A percentile compares a stretch with the other conserved stretches of the same genome.
Evolutionary conservation across 2,329 filamentous ascomycete species (phyloP).

Genomic region (Aureobasidium sp.): DNA sequence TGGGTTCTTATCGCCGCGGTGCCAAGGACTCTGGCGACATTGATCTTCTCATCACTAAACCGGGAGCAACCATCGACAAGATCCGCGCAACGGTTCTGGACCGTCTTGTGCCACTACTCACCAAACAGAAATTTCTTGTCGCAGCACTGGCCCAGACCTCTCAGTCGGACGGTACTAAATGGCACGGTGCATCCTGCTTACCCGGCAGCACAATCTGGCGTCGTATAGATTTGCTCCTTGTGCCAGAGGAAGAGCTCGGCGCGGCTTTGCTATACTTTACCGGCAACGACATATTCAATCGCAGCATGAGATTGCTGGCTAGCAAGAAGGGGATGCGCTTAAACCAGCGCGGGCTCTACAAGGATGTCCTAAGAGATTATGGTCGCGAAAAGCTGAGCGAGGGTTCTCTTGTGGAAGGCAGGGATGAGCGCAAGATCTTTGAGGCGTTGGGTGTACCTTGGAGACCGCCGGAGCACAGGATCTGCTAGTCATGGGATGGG

Average conservation of each 20-base stretch:
- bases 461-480: slow-evolving; percentile 67
- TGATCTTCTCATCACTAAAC: slow-evolving; percentile 73
- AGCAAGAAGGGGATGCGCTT: slow-evolving; percentile 73
- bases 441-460: slow-evolving; percentile 75
- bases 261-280: slow-evolving; percentile 92
- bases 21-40: slow-evolving; percentile 69
- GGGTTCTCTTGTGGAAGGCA: slow-evolving; percentile 64
- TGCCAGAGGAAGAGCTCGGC: slow-evolving; percentile 70
- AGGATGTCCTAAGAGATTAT: slow-evolving; percentile 55
- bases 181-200: slow-evolving; percentile 77
- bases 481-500: slow-evolving; percentile 46
- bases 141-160: slow-evolving; percentile 53
- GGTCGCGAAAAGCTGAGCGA: slow-evolving; percentile 54
- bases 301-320: slow-evolving; percentile 72
- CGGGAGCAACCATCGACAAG: slow-evolving; percentile 47
- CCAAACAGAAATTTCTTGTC: slow-evolving; percentile 57
- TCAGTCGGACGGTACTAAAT: slow-evolving; percentile 60
- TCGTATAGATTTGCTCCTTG: slow-evolving; percentile 75
- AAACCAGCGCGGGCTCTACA: slow-evolving; percentile 75
- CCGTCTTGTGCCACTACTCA: slow-evolving; percentile 55
- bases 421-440: slow-evolving; percentile 72
- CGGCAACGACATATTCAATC: slow-evolving; percentile 89
- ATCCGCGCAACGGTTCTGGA: slow-evolving; percentile 56
- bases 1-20: slow-evolving; percentile 80
- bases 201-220: slow-evolving; percentile 60